Base-by-base conservation (phyloP, 108 stramenopile genomes). In the Stephanodiscus triporus region DNA sequence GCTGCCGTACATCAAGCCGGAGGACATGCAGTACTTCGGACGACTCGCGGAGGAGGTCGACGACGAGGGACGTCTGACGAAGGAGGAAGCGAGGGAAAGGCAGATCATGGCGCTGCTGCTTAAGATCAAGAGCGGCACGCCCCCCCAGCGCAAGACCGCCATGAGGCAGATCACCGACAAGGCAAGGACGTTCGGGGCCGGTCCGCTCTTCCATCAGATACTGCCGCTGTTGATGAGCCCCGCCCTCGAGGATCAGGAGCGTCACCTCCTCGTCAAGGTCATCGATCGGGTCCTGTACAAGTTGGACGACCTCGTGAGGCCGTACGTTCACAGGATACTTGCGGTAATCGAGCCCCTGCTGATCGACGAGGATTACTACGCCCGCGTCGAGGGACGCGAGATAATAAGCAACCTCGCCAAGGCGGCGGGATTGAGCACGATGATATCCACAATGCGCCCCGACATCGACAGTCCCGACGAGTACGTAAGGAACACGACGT, bases 371-470 rank as follows among this genome's bases (percentile, higher is more conserved):
- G 99, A 99, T 82, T 99, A 98, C 73, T 99, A 98, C 74, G 99
- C 98, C 9, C 86, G 98, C 20, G 97, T 98, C 0, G 98, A 99
- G 86, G 99, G 97, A 8, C 82, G 98, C 17, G 98, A 99, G 81
- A 98, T 99, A 77, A 99, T 99, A 65, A 97, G 97, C 62, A 99
- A 99, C 79, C 75, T 99, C 16, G 95, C 97, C 59, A 99, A 99
- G 87, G 99, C 99, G 27, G 99, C 99, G 17, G 99, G 99, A 19
- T 79, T 99, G 4, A 93, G 98, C n/a, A 97, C 98, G 23, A 99
- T 99, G 99, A 98, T 99, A 74, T 96, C 97, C 13, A 98, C 98
- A 30, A 97, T 99, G 97, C 86, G 99, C n/a, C 98, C 99, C 0
- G 98, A 99, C 84, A 98, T 99, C 74, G 99, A 99, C 80, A 95